Evolutionary conservation across 2,329 filamentous ascomycete genomes (phyloP).

Genomic region (Neopestalotiopsis sp.): DNA sequence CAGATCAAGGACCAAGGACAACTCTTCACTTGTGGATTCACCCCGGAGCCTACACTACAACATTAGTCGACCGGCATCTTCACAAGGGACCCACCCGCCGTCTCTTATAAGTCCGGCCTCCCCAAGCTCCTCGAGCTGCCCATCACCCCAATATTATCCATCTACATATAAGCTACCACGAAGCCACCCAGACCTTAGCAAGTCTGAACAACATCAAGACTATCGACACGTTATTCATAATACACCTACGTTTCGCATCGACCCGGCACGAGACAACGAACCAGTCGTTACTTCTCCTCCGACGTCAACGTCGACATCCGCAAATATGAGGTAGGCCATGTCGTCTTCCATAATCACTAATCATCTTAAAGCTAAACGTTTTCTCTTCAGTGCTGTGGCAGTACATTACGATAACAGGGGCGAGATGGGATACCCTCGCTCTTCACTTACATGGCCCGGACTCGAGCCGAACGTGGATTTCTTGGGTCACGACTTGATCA

Average conservation of each 20-base stretch:
- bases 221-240: constrained; percentile 22
- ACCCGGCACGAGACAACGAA: constrained; percentile 38
- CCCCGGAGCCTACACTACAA: constrained; percentile 28
- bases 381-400: constrained; percentile 53
- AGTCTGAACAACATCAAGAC: constrained; percentile 30
- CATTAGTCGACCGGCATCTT: constrained; percentile 27
- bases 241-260: constrained; percentile 39
- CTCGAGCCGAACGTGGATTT: constrained; percentile 46
- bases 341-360: constrained; percentile 21
- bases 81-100: constrained; percentile 31
- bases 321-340: constrained; percentile 44
- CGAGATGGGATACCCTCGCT: constrained; percentile 54
- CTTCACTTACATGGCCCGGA: constrained; percentile 56
- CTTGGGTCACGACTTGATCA: constrained; percentile 53
- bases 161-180: constrained; percentile 31
- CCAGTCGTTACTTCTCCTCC: constrained; percentile 26
- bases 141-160: constrained; percentile 31
- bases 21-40: constrained; percentile 27
- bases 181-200: constrained; percentile 20
- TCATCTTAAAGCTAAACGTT: constrained; percentile 13
- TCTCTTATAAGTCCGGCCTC: constrained; percentile 34
- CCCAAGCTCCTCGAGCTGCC: constrained; percentile 29
- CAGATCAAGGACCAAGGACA: constrained; percentile 33
- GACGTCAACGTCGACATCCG: constrained; percentile 26
- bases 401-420: constrained; percentile 57